Conservation (phyloP, 331 rosid species). For the Prunus yedoensis region DNA sequence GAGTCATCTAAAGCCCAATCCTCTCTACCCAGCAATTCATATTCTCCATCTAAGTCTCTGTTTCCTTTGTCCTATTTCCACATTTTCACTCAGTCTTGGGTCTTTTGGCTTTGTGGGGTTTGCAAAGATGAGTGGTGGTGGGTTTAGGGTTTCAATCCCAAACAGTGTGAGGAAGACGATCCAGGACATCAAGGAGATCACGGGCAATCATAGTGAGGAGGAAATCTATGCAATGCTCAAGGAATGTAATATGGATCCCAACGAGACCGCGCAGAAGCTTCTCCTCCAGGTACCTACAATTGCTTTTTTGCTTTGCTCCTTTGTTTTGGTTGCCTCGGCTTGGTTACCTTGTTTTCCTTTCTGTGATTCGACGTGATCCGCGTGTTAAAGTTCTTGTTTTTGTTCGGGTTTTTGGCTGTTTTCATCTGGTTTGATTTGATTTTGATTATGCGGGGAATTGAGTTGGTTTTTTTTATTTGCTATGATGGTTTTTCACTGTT, state of each 20-base stretch:
- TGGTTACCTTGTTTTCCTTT: constrained; percentile 19
- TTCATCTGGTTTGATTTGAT: constrained; percentile 23
- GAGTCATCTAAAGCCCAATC: no score
- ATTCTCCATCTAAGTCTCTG: no score
- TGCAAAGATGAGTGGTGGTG: no score
- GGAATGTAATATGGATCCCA: constrained; percentile 98
- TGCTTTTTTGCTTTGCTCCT: neutral
- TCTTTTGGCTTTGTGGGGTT: no score
- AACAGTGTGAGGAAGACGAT: constrained; percentile 65
- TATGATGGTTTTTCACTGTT: constrained; percentile 41
- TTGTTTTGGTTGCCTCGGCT: neutral
- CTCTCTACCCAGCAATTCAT: no score
- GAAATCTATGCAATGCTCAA: constrained; percentile 94
- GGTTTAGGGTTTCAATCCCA: constrained; percentile 89
- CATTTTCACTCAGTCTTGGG: no score
- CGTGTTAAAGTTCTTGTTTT: constrained; percentile 14
- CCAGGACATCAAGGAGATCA: constrained; percentile 84
- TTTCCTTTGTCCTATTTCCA: no score
- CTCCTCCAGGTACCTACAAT: constrained; percentile 65
- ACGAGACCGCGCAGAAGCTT: constrained; percentile 89
- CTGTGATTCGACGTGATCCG: constrained; percentile 46
- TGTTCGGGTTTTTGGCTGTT: constrained; percentile 16
- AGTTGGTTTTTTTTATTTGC: constrained; percentile 35
- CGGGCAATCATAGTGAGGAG: constrained; percentile 78
- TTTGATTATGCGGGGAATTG: constrained; percentile 14